Percentiles rank a stretch among this genome's conserved stretches.
Conservation (phyloP, 2,329 filamentous ascomycete genomes). For the Sclerotinia nivalis region DNA sequence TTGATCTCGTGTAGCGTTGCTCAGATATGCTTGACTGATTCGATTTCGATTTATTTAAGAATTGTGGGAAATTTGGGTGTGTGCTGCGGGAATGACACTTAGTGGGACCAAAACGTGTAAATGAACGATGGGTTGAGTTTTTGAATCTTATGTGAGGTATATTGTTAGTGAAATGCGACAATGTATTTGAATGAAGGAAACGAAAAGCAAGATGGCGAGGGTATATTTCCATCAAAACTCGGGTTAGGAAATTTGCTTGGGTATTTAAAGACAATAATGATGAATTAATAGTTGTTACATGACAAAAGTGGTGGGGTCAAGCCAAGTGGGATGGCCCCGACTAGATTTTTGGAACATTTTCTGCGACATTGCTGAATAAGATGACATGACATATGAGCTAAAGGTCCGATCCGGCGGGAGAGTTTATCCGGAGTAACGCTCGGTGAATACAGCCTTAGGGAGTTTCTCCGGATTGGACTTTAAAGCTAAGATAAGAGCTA, state of each 20-base stretch:
- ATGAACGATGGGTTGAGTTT: neutral
- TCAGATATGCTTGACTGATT: neutral
- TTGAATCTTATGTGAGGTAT: neutral
- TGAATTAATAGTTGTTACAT: neutral
- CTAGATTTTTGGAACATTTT: slow-evolving; percentile 1
- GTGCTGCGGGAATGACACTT: neutral
- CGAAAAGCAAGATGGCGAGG: slow-evolving; percentile 5
- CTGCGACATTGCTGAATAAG: slow-evolving; percentile 9
- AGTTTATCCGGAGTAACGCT: neutral
- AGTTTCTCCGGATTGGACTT: neutral
- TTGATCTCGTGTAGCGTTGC: neutral
- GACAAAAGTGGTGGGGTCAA: neutral
- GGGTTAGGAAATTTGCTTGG: neutral
- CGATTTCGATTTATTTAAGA: neutral
- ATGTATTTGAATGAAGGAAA: neutral
- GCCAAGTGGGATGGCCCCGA: slow-evolving; percentile 3
- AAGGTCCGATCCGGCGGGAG: neutral
- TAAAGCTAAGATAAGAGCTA: slow-evolving; percentile 20
- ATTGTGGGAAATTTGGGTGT: neutral
- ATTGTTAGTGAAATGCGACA: neutral
- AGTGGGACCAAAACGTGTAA: neutral
- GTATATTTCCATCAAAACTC: slow-evolving; percentile 21
- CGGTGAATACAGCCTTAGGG: neutral
- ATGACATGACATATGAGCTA: neutral
- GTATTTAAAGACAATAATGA: neutral